Evolutionary conservation across 768 basidiomycete genomes (phyloP).

Genomic region (Xerocomellus intermedius): DNA sequence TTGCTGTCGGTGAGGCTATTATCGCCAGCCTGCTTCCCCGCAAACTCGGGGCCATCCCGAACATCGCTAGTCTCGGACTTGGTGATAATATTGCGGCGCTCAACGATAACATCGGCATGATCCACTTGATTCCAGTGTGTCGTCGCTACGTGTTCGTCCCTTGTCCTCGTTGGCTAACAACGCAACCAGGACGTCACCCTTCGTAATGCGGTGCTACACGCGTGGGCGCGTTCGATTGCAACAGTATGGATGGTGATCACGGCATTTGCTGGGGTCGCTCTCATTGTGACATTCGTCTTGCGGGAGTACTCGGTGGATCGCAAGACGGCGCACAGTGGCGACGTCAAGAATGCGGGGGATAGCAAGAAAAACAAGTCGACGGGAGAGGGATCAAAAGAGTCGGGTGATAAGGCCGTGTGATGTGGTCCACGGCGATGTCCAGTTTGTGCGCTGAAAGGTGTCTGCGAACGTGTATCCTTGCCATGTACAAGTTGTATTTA

Average conservation of each 20-base stretch:
- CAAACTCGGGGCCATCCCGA: conserved; percentile 35
- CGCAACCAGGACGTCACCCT: conserved; percentile 44
- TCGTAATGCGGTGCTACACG: conserved; percentile 53
- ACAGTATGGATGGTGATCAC: conserved; percentile 65
- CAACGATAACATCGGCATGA: conserved; percentile 42
- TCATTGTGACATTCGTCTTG: conserved; percentile 52
- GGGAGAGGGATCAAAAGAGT: neutral
- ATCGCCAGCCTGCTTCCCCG: conserved; percentile 51
- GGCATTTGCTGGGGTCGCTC: conserved; percentile 52
- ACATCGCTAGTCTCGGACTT: conserved; percentile 17
- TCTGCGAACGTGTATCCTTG: neutral
- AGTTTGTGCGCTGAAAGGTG: neutral
- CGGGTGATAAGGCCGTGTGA: neutral
- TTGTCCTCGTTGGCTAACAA: neutral
- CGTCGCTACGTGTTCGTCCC: neutral
- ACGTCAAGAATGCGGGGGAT: conserved; percentile 11
- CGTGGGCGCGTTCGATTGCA: conserved; percentile 61
- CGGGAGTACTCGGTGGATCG: conserved; percentile 60
- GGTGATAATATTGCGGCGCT: conserved; percentile 42
- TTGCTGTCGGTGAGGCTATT: conserved; percentile 70
- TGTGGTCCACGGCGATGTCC: neutral
- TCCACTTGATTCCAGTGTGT: conserved; percentile 32
- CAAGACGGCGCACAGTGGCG: conserved; percentile 40
- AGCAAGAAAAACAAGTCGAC: neutral
- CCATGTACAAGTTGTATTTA: neutral